Evolutionary conservation across 805 yeast genomes (phyloP), one percentile per base, ranked within the genome.

Genomic region (Maudiozyma bulderi): DNA sequence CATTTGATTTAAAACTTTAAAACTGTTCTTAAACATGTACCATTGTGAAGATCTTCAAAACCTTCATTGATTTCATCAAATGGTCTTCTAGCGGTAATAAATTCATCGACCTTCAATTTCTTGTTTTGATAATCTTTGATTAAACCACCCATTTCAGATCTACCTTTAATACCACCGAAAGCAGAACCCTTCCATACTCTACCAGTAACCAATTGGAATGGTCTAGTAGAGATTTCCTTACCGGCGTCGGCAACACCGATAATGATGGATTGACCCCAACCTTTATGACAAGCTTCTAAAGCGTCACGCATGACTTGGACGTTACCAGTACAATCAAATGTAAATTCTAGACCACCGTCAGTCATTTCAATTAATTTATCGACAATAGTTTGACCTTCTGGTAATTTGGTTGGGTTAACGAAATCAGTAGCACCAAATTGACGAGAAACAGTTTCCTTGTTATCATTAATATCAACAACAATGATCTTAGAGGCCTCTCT

Each of bases 241-340:
- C 99, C 99, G 40, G 97, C 95, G 57, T 96, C 95, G 44, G 99
- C 99, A 58, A 93, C 99, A 69, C 99, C 99, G 65, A 93, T 93
- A 61, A 93, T 75, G 59, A 91, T 78, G 26, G 96, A 88, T 65
- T 83, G 81, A 71, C 99, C 99, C 97, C 99, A 93, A 56, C 99
- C 99, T 72, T 90, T 91, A 75, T 93, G 98, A 69, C 96, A 89
- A 26, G 95, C 86, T 75, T 93, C 98, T 57, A 93, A 77, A 31
- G 99, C 99, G 64, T 81, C 75, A 73, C 98, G 83, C 99, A 93
- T 93, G 45, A 93, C 98, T 43, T 78, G 70, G 53, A 83, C 90
- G 65, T 91, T 93, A 73, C 99, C 99, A 47, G 99, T 93, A 75
- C 98, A 90, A 75, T 93, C 99, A 64, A 93, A 93, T 32, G 99